A percentile compares a stretch with the other conserved stretches of the same genome.
Conservation (phyloP, 1,139 yeast genomes). For the Nadsonia starkeyi-henricii region DNA sequence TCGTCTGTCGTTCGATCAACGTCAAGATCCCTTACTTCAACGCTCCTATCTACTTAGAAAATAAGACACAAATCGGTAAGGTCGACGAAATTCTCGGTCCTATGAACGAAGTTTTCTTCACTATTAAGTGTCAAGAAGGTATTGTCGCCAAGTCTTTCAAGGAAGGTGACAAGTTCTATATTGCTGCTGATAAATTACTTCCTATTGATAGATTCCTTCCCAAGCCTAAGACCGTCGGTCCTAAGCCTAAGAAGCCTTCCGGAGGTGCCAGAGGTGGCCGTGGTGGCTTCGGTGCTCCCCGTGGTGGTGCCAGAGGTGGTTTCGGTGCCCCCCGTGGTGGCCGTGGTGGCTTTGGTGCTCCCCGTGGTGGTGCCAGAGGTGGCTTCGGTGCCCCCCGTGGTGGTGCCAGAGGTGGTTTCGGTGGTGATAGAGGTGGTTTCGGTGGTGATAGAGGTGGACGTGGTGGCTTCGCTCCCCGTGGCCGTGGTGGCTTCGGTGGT, state of each 20-base stretch:
- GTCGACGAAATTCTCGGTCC: slow-evolving; percentile 98
- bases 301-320: slow-evolving; percentile 28
- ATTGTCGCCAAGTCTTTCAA: slow-evolving; percentile 87
- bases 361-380: slow-evolving; percentile 29
- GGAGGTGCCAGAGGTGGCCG: slow-evolving; percentile 36
- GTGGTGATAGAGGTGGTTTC: slow-evolving; percentile 22
- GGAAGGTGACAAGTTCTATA: slow-evolving; percentile 89
- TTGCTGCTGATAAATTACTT: slow-evolving; percentile 86
- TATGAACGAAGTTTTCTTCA: slow-evolving; percentile 89
- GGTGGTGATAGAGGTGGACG: slow-evolving; percentile 21
- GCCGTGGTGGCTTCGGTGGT: slow-evolving; percentile 28
- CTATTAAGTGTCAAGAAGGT: slow-evolving; percentile 92
- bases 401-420: slow-evolving; percentile 25
- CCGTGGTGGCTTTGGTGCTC: slow-evolving; percentile 37
- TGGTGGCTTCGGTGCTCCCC: slow-evolving; percentile 34
- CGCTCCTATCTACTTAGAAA: slow-evolving; percentile 94
- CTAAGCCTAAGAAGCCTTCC: slow-evolving; percentile 57
- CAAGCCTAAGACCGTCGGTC: slow-evolving; percentile 70
- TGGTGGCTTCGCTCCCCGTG: slow-evolving; percentile 26
- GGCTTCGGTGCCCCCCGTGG: slow-evolving; percentile 28
- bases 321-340: slow-evolving; percentile 28
- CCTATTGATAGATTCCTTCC: slow-evolving; percentile 95
- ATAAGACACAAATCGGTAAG: slow-evolving; percentile 86
- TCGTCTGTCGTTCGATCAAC: slow-evolving; percentile 90
- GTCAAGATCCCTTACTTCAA: slow-evolving; percentile 94